Evolutionary conservation across 257 asterid genomes (phyloP), one percentile per base, ranked within the genome.

Genomic region (Solanum sitiens): DNA sequence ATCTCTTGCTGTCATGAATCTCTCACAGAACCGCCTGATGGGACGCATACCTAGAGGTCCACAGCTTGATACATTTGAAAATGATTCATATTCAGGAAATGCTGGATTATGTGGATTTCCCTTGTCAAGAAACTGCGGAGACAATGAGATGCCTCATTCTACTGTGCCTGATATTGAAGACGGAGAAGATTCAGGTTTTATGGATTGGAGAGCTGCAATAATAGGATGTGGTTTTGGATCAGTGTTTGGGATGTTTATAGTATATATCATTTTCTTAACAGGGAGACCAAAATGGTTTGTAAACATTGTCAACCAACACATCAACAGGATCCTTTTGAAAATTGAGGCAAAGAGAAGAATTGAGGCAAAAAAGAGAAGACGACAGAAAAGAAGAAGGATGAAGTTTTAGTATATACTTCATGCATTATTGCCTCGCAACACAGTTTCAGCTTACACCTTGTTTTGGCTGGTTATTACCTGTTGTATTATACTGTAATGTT

Each of bases 151-250:
- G 39, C 79, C 42, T 8, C 25, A 63, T 7, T 4, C 80, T 13
- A 27, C 14, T 37, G 12, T 1, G 11, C 8, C 32, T 37, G 47
- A 83, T 67, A 67, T 67, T 33, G 16, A 59, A 11, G 59, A 56
- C 12, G 80, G 42, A 8, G 85, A 92, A 27, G 89, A 80, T 10
- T 67, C 53, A 32, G 23, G 15, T 3, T 83, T 89, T 39, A 3
- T 83, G 3, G 33, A 84, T 4, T 92, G 91, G 92, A 45, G 65
- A 86, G 84, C 80, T 13, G 90, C 91, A 6, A 21, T 82, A 7
- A 40, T 87, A 20, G 93, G 94, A 11, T 92, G 89, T 63, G 70
- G 87, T 8, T 79, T 50, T 44, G 93, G 93, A 61, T 10, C 83
- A 56, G 33, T 84, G 16, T 18, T 84, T 37, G 93, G 91, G 35